phyloP scores from a whole-genome alignment of 208 protist genomes.

The Phytomonas sp. region DNA sequence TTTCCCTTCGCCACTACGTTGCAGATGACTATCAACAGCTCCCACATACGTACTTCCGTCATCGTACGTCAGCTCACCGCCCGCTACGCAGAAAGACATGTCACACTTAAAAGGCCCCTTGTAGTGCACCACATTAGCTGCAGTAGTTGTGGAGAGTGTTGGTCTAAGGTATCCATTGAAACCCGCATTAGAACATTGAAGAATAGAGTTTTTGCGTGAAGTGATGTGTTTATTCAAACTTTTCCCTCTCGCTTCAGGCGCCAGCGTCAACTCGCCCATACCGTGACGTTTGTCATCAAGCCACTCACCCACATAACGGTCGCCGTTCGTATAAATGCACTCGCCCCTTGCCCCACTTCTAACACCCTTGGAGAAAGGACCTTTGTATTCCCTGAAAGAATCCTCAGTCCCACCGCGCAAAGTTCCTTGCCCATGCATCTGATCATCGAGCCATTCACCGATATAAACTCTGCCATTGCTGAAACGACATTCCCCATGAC shows the following conservation, averaged over 20 bases:
- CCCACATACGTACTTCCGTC: slow-evolving; percentile 60
- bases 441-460: slow-evolving; percentile 72
- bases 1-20: slow-evolving; percentile 50
- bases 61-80: slow-evolving; percentile 47
- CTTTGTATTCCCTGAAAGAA: slow-evolving; percentile 61
- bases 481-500: slow-evolving; percentile 64
- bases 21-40: slow-evolving; percentile 30
- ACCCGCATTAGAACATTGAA: not conserved
- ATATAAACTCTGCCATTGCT: slow-evolving; percentile 63
- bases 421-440: slow-evolving; percentile 72
- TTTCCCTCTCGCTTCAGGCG: not conserved
- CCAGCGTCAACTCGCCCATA: slow-evolving; percentile 41
- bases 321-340: slow-evolving; percentile 64
- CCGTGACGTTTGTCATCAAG: slow-evolving; percentile 52
- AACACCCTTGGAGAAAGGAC: slow-evolving; percentile 41
- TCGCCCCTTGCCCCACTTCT: slow-evolving; percentile 48
- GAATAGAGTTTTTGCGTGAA: slow-evolving; percentile 4
- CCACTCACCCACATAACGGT: slow-evolving; percentile 72
- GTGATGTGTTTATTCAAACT: not conserved
- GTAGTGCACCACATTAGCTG: slow-evolving; percentile 26
- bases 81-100: slow-evolving; percentile 13
- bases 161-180: not conserved
- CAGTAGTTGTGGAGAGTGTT: slow-evolving; percentile 1
- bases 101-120: slow-evolving; percentile 50
- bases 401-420: slow-evolving; percentile 43